Base-by-base conservation (phyloP, 768 basidiomycete genomes). In the Mrakia hoshinonis region DNA sequence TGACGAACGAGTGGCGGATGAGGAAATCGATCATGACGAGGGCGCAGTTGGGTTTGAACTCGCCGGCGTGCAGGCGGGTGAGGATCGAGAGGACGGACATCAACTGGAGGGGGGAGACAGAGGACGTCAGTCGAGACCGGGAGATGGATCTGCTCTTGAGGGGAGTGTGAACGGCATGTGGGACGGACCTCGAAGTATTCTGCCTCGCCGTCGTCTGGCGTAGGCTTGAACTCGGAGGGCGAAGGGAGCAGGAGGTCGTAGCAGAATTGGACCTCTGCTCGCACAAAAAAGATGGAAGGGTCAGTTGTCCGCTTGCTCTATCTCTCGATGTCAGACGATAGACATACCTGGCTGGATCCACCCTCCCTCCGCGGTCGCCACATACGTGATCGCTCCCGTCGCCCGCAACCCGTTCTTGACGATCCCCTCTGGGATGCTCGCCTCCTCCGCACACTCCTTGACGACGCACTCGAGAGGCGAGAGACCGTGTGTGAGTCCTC, bases 1-100 rank as follows among this genome's bases (percentile, higher is more conserved):
- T 94, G 65, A 97, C 82, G 73, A 87, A 83, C 0, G 93, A 93
- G 71, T 89, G 87, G 1, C 94, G 85, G 63, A 97, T 85, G 79
- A 98, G 84, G 72, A 97, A 87, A 79, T 98, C 94, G 58, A 98
- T 81, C 61, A 97, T 81, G 20, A 93, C 90, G 4, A 91, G 75
- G 4, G 89, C 92, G 75, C 92, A 96, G 76, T 99, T 98, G 0
- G 91, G 85, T 80, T 99, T 99, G 84, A 99, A 98, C 31, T 87
- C 79, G 0, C 87, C 87, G 10, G 81, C 79, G 38, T 84, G 85
- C 81, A 98, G 85, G 65, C 84, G 85, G 48, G 81, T 71, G 7
- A 89, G 81, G 22, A 94, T 84, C 38, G 85, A 83, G 0, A 84
- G 82, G 51, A 92, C 80, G 2, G 85, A 79, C 52, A 92, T 81